Evolutionary conservation across 1,139 yeast genomes (phyloP), one percentile per base, ranked within the genome.

Genomic region (Blastobotrys niveus): DNA sequence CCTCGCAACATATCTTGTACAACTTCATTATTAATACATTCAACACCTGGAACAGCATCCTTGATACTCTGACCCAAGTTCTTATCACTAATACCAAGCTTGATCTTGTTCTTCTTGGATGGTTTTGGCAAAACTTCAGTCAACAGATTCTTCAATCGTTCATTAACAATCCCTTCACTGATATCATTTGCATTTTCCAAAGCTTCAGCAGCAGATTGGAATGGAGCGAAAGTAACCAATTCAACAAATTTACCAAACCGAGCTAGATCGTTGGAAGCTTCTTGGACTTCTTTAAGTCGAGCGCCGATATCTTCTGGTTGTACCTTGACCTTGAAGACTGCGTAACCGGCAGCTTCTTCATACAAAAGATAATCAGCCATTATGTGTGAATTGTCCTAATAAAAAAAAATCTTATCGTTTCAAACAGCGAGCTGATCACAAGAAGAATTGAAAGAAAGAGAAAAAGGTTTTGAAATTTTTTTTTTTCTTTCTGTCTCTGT

Each of bases 271-370:
- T 76, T 81, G 52, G 89, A 77, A 48, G 95, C 93, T 59, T 81
- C 82, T 72, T 91, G 97, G 34, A 93, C 98, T 70, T 93, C 98
- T 67, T 83, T 81, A 70, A 85, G 75, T 66, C 93, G 80, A 40
- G 95, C 77, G 44, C 96, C 95, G 56, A 91, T 79, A 64, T 86
- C 91, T 71, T 93, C 98, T 62, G 91, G 96, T 71, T 88, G 95
- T 57, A 87, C 74, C 59, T 82, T 79, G 51, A 91, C 97, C 70
- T 91, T 86, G 80, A 89, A 91, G 62, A 91, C 77, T 57, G 95
- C 97, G 68, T 91, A 91, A 56, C 99, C 99, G 46, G 98, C 88
- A 51, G 98, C 96, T 75, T 91, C 97, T 76, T 91, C 99, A 67
- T 84, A 91, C 64, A 91, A 83, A 68, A 91, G 80, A 72, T 80